Conservation (phyloP, 306 rosid species). For the Cicer pinnatifidum region DNA sequence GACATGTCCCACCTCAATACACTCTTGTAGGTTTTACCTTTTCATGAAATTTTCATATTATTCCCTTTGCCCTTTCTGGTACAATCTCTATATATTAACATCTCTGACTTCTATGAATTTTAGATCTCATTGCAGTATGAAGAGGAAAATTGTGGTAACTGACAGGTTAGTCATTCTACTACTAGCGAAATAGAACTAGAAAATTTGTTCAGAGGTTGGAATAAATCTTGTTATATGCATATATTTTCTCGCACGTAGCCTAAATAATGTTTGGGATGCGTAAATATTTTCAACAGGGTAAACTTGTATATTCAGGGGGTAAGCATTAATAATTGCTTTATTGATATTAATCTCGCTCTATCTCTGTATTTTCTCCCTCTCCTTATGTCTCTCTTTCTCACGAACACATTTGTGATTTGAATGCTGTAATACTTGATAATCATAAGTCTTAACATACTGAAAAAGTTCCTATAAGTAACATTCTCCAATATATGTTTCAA, state of each 20-base stretch:
- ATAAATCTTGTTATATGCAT: background rate
- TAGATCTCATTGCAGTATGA: constrained; percentile 75
- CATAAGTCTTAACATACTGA: no score
- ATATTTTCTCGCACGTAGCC: constrained; percentile 2
- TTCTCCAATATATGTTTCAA: no score
- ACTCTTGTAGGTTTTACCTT: constrained; percentile 74
- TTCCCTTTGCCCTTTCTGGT: constrained; percentile 37
- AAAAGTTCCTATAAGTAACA: no score
- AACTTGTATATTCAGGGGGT: constrained; percentile 1
- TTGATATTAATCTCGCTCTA: background rate
- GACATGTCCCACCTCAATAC: constrained; percentile 83
- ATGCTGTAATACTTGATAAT: constrained; percentile 21
- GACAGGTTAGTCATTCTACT: constrained; percentile 66
- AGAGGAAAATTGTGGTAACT: constrained; percentile 88
- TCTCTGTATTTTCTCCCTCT: background rate
- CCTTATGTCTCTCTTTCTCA: no score
- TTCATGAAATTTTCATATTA: constrained; percentile 32
- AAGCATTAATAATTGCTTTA: background rate
- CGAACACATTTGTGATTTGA: background rate
- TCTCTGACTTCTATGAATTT: constrained; percentile 40
- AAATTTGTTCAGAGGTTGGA: constrained; percentile 33
- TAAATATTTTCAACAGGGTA: constrained; percentile 16
- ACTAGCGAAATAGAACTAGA: constrained; percentile 31
- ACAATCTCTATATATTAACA: constrained; percentile 29
- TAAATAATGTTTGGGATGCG: constrained; percentile 14